These are phyloP conservation scores for Populus ilicifolia DNA, from an alignment of 345 rosid genomes.

Conservation along the genomic window DNA sequence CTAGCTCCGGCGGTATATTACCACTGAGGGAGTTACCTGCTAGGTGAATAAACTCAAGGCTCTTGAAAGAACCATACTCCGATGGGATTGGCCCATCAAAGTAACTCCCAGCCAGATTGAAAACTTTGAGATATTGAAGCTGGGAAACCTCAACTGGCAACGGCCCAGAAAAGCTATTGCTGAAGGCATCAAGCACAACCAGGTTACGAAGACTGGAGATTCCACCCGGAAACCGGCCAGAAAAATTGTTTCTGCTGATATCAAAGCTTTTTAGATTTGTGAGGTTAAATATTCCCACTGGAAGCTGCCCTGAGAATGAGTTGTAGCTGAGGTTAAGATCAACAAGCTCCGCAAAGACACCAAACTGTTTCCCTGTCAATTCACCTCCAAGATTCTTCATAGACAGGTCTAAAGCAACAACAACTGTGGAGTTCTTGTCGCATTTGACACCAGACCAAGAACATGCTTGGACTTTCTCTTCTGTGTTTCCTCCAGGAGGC, in stretches of 20 bases:
- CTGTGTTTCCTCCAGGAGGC: slow-evolving; percentile 31
- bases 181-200: slow-evolving; percentile 64
- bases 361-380: slow-evolving; percentile 46
- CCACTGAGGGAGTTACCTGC: slow-evolving; percentile 75
- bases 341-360: slow-evolving; percentile 60
- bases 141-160: slow-evolving; percentile 53
- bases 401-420: slow-evolving; percentile 61
- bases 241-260: slow-evolving; percentile 82
- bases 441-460: slow-evolving; percentile 87
- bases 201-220: slow-evolving; percentile 45
- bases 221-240: slow-evolving; percentile 57
- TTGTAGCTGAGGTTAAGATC: slow-evolving; percentile 80
- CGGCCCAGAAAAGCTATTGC: slow-evolving; percentile 87
- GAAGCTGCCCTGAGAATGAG: slow-evolving; percentile 65
- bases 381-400: slow-evolving; percentile 57
- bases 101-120: slow-evolving; percentile 92
- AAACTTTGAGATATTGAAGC: slow-evolving; percentile 54
- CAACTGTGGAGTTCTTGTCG: slow-evolving; percentile 49
- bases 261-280: slow-evolving; percentile 58
- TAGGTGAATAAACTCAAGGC: slow-evolving; percentile 70
- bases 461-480: slow-evolving; percentile 43
- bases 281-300: slow-evolving; percentile 53
- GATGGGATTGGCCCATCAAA: slow-evolving; percentile 77
- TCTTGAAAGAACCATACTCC: slow-evolving; percentile 61
- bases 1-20: slow-evolving; percentile 62